Base-by-base conservation (phyloP, 225 moss, liverwort and hornwort genomes). In the Neckera pumila region DNA sequence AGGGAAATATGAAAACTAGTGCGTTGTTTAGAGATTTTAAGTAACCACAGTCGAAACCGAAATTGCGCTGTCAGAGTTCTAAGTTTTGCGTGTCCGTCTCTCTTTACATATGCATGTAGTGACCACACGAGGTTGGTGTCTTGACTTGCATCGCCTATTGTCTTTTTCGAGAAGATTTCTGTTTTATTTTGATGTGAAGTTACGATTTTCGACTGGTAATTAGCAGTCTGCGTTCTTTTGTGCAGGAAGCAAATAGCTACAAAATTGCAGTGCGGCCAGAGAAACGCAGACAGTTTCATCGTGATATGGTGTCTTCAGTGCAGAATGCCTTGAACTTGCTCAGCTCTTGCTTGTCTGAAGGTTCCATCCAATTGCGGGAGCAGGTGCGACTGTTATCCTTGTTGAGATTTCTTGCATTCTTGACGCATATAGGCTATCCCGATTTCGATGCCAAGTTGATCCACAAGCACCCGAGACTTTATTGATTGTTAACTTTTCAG, bases 201-300 rank as follows among this genome's bases (percentile, higher is more conserved):
- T 60, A 33, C 15, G 66, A 85, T 36, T 65, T 72, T 59, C 43
- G 43, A 89, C 84, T 83, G 83, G 88, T 85, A 67, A 22, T 36
- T 81, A 26, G 78, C 40, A 75, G 69, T 88, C 51, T 64, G 86
- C 63, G 76, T 85, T 62, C 23, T 61, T 58, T 73, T 69, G 61
- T 89, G 66, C 93, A 97, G 98, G 98, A 99, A 89, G 95, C 98
- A 71, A 93, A 90, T 66, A 97, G 95, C 93, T 97, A 95, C 91
- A 99, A 96, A 92, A 99, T 97, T 88, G 95, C 97, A 62, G 97
- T 97, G 65, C 93, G 96, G 80, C 98, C 98, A 85, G 98, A 97
- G 87, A 93, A 93, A 90, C 95, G 98, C 43, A 93, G 97, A 85
- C 98, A 96, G 87, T 99, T 99, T 86, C 94, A 96, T 90, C 95